Conservation (phyloP, 2,329 filamentous ascomycete genomes). For the Claviceps spartinae region DNA sequence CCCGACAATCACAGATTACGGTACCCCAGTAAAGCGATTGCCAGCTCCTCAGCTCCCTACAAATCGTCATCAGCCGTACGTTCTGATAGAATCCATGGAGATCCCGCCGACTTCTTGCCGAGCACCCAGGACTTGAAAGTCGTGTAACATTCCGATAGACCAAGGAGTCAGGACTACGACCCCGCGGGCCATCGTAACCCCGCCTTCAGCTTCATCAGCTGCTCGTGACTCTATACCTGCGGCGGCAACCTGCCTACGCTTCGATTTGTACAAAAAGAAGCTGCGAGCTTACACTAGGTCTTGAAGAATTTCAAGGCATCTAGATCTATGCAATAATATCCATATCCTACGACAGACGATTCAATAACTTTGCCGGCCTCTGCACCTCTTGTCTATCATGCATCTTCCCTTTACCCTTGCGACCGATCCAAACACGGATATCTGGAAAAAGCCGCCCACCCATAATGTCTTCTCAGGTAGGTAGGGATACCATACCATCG, state of each 20-base stretch:
- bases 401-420: constrained; percentile 33
- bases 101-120: no score
- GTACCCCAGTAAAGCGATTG: no score
- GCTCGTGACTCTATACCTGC: neutral
- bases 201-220: neutral
- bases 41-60: no score
- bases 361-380: neutral
- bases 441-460: constrained; percentile 64
- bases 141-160: no score
- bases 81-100: no score
- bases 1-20: no score
- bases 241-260: no score
- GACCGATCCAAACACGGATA: constrained; percentile 50
- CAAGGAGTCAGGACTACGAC: no score
- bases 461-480: constrained; percentile 50
- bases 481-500: neutral
- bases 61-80: no score
- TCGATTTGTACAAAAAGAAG: neutral
- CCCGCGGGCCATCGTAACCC: neutral
- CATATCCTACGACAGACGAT: neutral
- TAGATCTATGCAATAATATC: neutral
- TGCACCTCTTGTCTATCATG: neutral
- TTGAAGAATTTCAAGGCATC: neutral
- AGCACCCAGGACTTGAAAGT: no score
- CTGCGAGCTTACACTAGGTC: neutral